Base-by-base conservation (phyloP, 2,329 filamentous ascomycete species). In the Colletotrichum liriopes region DNA sequence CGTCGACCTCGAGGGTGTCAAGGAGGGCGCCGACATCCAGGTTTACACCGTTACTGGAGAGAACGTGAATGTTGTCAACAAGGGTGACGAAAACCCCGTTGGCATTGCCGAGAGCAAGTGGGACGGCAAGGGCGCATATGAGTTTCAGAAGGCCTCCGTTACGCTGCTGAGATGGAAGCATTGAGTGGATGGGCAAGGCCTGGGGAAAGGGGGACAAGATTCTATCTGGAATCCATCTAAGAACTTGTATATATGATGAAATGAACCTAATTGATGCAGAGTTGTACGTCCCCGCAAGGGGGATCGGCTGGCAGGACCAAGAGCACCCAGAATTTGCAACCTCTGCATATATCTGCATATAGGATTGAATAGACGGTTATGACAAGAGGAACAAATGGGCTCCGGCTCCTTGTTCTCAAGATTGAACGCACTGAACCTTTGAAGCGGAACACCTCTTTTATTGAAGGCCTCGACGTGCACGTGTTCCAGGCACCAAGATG, bases 81-180 rank as follows among this genome's bases (percentile, higher is more conserved):
- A 87, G 49, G 88, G 86, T 5, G 88, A 85, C 4, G 88, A 89
- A 75, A 84, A 93, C 77, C 88, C 90, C 67, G 92, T 94, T 16
- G 84, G 74, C 1, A 77, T 81, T 2, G 71, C 74, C 64, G 80
- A 81, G 74, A 73, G 76, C 18, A 88, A 82, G 54, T 94, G 93
- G 92, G 85, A 91, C 77, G 91, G 88, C 0, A 81, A 88, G 78
- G 91, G 89, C 1, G 80, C 82, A 54, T 94, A 89, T 77, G 87
- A 82, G 2, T 95, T 95, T 81, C 85, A 86, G 1, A 94, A 91
- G 83, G 89, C 92, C 79, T 93, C 92, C 3, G 86, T 95, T 58
- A 94, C 91, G 3, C 82, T 95, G 81, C 79, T 95, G 76, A 84
- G 87, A 63, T 88, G 86, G 78, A 93, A 93, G 65, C 45, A 63